phyloP scores from a whole-genome alignment of 257 asterid species.

The Solanum dulcamara region DNA sequence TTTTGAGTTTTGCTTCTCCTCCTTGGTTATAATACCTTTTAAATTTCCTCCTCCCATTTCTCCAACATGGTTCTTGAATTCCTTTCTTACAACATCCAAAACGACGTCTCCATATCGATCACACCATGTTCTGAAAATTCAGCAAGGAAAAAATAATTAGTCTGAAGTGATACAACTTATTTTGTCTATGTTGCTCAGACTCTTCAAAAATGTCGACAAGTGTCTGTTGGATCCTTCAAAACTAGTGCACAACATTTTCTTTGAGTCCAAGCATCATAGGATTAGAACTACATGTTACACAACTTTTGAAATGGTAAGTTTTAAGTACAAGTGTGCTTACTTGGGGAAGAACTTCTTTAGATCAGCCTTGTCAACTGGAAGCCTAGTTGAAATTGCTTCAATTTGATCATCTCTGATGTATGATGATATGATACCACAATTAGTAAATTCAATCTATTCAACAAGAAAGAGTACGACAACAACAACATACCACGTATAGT shows the following conservation, averaged over 20 bases:
- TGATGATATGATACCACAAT: neutral
- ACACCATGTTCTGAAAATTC: conserved; percentile 46
- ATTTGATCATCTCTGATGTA: conserved; percentile 53
- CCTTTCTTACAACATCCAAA: conserved; percentile 62
- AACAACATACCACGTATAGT: too few species aligned
- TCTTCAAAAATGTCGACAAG: neutral
- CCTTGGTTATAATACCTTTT: conserved; percentile 6
- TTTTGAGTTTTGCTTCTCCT: conserved; percentile 20
- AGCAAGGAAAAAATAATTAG: neutral
- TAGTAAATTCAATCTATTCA: neutral
- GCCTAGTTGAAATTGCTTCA: conserved; percentile 70
- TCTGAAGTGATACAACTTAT: neutral
- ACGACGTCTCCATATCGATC: conserved; percentile 51
- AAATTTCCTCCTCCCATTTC: conserved; percentile 31
- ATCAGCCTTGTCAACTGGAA: conserved; percentile 69
- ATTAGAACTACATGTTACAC: neutral
- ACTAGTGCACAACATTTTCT: neutral
- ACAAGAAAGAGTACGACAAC: neutral
- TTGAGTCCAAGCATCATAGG: neutral
- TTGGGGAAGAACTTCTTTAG: conserved; percentile 41
- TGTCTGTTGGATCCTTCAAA: neutral
- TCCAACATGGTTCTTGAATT: conserved; percentile 60
- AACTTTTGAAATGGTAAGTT: neutral
- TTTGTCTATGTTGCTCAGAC: neutral
- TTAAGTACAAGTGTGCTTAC: conserved; percentile 22